These are phyloP conservation scores for Allantophomopsis lycopodina DNA, from an alignment of 2,329 filamentous ascomycete species.

Conservation along the genomic window DNA sequence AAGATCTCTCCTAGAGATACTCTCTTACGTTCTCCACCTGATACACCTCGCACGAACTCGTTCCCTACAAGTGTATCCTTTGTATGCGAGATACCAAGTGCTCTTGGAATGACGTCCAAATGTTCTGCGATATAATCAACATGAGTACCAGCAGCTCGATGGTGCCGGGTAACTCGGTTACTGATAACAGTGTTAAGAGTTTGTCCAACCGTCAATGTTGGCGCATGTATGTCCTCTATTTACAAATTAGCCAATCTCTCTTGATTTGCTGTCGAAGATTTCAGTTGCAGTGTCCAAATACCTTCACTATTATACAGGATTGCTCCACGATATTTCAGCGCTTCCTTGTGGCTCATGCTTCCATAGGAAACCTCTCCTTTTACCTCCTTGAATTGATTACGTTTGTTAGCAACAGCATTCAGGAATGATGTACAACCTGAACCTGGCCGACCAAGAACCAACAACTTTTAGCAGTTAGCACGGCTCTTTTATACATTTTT, in stretches of 20 bases:
- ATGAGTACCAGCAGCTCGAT: constrained; percentile 27
- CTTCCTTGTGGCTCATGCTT: constrained; percentile 21
- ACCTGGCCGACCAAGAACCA: constrained; percentile 51
- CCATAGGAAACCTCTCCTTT: constrained; percentile 41
- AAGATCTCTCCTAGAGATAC: constrained; percentile 37
- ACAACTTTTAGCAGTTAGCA: constrained; percentile 21
- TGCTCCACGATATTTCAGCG: constrained; percentile 31
- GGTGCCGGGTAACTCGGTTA: constrained; percentile 21
- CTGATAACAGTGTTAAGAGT: constrained; percentile 40
- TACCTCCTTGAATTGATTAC: constrained; percentile 39
- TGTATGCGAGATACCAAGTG: constrained; percentile 38
- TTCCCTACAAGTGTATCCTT: constrained; percentile 35
- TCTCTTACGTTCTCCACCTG: constrained; percentile 42
- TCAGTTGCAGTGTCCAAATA: not conserved
- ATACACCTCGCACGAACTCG: constrained; percentile 44
- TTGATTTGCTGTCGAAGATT: not conserved
- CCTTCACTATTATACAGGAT: constrained; percentile 34
- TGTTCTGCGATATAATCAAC: constrained; percentile 32
- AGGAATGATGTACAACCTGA: constrained; percentile 55
- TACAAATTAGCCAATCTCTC: not conserved
- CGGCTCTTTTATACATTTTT: no score
- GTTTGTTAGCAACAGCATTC: constrained; percentile 49
- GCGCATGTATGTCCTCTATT: constrained; percentile 34
- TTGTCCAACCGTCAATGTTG: constrained; percentile 39
- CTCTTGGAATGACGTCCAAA: constrained; percentile 28